These are phyloP conservation scores for Reutealis trisperma DNA, from an alignment of 345 rosid genomes.

Conservation along the genomic window DNA sequence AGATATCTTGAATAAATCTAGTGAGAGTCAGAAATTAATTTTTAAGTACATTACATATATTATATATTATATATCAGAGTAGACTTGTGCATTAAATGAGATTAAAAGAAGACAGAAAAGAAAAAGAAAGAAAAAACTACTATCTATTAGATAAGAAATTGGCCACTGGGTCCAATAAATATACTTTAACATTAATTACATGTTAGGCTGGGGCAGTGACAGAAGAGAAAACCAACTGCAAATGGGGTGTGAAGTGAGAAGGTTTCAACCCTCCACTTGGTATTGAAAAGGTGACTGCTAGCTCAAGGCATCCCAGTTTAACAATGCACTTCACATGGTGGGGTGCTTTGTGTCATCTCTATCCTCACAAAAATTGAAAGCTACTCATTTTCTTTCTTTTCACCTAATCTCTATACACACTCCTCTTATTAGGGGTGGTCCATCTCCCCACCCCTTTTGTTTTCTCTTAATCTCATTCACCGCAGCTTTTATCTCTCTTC, in stretches of 20 bases:
- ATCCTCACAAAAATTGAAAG: conserved; percentile 16
- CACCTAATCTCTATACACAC: conserved; percentile 18
- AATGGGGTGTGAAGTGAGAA: neutral
- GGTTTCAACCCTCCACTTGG: conserved; percentile 24
- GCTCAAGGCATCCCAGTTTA: conserved; percentile 32
- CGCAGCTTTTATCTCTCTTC: neutral
- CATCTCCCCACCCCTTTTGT: conserved; percentile 11
- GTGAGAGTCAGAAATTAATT: too few relatives aligned
- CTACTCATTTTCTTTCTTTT: conserved; percentile 16
- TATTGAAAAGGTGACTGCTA: conserved; percentile 33
- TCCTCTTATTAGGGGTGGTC: conserved; percentile 31
- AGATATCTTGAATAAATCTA: too few relatives aligned
- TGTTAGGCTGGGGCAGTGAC: neutral
- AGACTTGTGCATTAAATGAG: too few relatives aligned
- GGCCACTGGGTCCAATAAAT: too few relatives aligned
- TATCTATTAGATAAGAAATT: too few relatives aligned
- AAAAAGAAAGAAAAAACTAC: too few relatives aligned
- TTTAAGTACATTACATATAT: too few relatives aligned
- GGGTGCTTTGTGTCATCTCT: conserved; percentile 24
- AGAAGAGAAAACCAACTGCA: conserved; percentile 10
- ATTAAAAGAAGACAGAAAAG: too few relatives aligned
- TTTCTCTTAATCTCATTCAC: neutral
- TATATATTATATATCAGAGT: too few relatives aligned
- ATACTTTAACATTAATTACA: too few relatives aligned
- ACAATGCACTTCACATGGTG: conserved; percentile 42